Conservation (phyloP, 305 asterid species). For the Solanum chacoense region DNA sequence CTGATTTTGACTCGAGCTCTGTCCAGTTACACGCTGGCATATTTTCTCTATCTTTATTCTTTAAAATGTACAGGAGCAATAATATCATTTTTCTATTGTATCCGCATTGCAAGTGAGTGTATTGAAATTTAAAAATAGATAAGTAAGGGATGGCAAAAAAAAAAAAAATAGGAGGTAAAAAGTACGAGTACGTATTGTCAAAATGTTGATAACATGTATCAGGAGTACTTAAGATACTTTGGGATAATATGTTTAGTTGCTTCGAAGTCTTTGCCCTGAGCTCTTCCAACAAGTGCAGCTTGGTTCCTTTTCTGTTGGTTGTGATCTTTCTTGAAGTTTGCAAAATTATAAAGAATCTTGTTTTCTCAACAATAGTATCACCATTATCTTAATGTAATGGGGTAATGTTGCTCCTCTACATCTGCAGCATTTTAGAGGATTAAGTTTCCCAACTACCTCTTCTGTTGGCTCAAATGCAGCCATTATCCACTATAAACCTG, state of each 20-base stretch:
- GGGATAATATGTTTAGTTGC: background rate
- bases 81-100: background rate
- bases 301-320: background rate
- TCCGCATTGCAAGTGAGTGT: background rate
- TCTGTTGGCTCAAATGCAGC: conserved; percentile 98
- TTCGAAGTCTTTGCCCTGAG: background rate
- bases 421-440: conserved; percentile 72
- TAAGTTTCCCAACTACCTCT: conserved; percentile 92
- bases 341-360: background rate
- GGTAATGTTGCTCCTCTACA: background rate
- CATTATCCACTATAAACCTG: conserved; percentile 74
- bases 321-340: background rate
- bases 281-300: background rate
- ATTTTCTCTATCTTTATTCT: background rate
- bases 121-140: background rate
- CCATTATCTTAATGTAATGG: background rate
- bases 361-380: background rate
- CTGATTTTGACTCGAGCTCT: background rate
- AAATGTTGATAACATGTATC: background rate
- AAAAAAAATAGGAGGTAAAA: background rate
- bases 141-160: background rate
- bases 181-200: background rate
- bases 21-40: background rate
- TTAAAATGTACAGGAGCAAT: background rate
- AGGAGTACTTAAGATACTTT: background rate